A percentile compares a stretch with the other conserved stretches of the same genome.
These are phyloP conservation scores for Sophora flavescens DNA, from an alignment of 306 rosid genomes.

Conservation along the genomic window DNA sequence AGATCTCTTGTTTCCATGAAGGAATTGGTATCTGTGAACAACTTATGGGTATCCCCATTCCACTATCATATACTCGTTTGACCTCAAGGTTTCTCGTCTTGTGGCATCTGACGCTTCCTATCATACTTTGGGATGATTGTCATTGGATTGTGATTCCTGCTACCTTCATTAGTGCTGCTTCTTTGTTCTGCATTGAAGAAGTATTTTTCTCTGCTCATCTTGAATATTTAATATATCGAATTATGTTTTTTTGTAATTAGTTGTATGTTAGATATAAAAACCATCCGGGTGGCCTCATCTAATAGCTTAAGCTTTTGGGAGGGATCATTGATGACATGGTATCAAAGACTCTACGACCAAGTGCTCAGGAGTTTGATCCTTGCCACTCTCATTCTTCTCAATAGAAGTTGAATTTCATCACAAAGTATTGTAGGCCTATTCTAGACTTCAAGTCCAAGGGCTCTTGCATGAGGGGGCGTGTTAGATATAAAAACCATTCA, in stretches of 20 bases:
- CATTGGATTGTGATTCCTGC: slow-evolving; percentile 97
- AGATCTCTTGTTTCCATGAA: slow-evolving; percentile 81
- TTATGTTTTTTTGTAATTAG: slow-evolving; percentile 33
- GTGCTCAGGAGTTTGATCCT: background rate
- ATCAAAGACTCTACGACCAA: background rate
- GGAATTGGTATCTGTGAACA: slow-evolving; percentile 91
- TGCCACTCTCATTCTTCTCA: background rate
- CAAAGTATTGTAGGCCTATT: no score
- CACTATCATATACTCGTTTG: slow-evolving; percentile 91
- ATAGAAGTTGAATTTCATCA: background rate
- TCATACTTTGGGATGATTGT: slow-evolving; percentile 96
- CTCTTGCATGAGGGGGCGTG: background rate
- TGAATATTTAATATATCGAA: slow-evolving; percentile 22
- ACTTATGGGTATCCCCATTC: slow-evolving; percentile 90
- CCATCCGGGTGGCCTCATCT: background rate
- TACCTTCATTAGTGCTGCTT: slow-evolving; percentile 89
- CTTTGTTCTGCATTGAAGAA: slow-evolving; percentile 96
- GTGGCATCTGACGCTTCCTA: slow-evolving; percentile 91
- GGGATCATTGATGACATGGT: background rate
- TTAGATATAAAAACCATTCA: background rate
- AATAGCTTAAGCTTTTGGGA: background rate
- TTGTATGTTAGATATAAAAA: background rate
- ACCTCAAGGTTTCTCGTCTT: slow-evolving; percentile 91
- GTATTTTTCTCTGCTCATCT: slow-evolving; percentile 52
- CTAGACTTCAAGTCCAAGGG: background rate